A percentile compares a stretch with the other conserved stretches of the same genome.
Conservation (phyloP, 2,329 filamentous ascomycete species). For the Thermothelomyces thermophilus region DNA sequence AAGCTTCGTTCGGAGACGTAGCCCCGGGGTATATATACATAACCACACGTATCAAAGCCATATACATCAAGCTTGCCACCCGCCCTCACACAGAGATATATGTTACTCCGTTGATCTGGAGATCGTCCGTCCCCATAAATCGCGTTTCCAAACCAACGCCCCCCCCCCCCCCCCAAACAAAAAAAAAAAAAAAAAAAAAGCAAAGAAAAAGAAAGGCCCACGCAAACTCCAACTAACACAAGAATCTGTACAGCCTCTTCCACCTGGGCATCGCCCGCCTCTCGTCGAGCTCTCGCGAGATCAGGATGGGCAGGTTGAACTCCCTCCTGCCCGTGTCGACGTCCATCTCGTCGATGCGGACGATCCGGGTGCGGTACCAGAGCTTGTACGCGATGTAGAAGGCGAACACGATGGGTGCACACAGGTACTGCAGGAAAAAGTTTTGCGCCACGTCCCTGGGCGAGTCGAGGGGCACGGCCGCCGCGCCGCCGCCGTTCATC, state of each 20-base stretch:
- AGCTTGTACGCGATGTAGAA: slow-evolving; percentile 74
- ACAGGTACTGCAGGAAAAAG: slow-evolving; percentile 70
- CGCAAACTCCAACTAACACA: slow-evolving; percentile 48
- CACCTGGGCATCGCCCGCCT: slow-evolving; percentile 63
- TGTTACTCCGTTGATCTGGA: too few species aligned
- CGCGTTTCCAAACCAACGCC: too few species aligned
- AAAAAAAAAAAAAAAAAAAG: background rate
- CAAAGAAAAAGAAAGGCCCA: background rate
- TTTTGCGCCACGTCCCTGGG: slow-evolving; percentile 45
- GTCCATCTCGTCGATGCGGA: slow-evolving; percentile 72
- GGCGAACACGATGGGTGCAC: slow-evolving; percentile 58
- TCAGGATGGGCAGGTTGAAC: slow-evolving; percentile 70
- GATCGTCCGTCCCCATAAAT: too few species aligned
- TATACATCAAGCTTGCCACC: background rate
- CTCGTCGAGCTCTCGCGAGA: slow-evolving; percentile 76
- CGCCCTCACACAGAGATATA: too few species aligned
- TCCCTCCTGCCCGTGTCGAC: slow-evolving; percentile 78
- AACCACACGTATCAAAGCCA: background rate
- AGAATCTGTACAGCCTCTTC: slow-evolving; percentile 68
- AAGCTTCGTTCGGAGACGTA: too few species aligned
- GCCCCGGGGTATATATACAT: background rate
- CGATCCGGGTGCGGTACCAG: slow-evolving; percentile 60
- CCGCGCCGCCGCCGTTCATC: slow-evolving; percentile 1
- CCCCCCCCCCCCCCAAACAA: too few species aligned
- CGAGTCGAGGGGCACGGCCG: slow-evolving; percentile 30